Conservation (phyloP, 2,329 filamentous ascomycete genomes). For the Calycina marina region DNA sequence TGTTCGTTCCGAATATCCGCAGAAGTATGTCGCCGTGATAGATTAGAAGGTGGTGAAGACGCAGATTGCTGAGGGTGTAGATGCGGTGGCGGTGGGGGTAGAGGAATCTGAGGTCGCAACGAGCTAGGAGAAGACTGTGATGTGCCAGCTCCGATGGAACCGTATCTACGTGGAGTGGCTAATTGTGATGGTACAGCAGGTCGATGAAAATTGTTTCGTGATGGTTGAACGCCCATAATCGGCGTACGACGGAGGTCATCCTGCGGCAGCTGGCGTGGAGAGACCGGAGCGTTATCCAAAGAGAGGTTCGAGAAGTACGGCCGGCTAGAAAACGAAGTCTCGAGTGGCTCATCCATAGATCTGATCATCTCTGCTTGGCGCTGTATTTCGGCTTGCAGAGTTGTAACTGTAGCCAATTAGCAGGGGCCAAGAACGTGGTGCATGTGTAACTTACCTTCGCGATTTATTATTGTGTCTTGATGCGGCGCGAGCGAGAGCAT, state of each 20-base stretch:
- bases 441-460: slow-evolving; percentile 52
- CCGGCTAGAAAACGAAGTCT: slow-evolving; percentile 48
- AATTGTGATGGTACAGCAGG: slow-evolving; percentile 72
- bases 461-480: slow-evolving; percentile 61
- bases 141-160: slow-evolving; percentile 61
- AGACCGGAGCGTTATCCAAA: slow-evolving; percentile 65
- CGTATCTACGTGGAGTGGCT: slow-evolving; percentile 64
- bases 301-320: slow-evolving; percentile 46
- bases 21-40: slow-evolving; percentile 78
- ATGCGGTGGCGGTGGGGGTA: slow-evolving; percentile 45
- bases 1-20: slow-evolving; percentile 80
- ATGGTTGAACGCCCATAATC: slow-evolving; percentile 34
- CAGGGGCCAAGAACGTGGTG: slow-evolving; percentile 9
- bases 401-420: slow-evolving; percentile 31
- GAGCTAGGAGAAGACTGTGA: slow-evolving; percentile 61
- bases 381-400: slow-evolving; percentile 43
- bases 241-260: slow-evolving; percentile 69
- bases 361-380: slow-evolving; percentile 44
- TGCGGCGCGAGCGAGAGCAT: slow-evolving; percentile 61
- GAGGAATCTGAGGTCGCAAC: slow-evolving; percentile 49
- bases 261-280: slow-evolving; percentile 72
- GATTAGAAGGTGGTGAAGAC: slow-evolving; percentile 49
- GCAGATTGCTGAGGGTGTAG: slow-evolving; percentile 52
- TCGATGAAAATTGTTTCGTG: slow-evolving; percentile 52
- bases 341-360: slow-evolving; percentile 48